Conservation (phyloP, 139 green algal genomes). For the Volvox africanus region DNA sequence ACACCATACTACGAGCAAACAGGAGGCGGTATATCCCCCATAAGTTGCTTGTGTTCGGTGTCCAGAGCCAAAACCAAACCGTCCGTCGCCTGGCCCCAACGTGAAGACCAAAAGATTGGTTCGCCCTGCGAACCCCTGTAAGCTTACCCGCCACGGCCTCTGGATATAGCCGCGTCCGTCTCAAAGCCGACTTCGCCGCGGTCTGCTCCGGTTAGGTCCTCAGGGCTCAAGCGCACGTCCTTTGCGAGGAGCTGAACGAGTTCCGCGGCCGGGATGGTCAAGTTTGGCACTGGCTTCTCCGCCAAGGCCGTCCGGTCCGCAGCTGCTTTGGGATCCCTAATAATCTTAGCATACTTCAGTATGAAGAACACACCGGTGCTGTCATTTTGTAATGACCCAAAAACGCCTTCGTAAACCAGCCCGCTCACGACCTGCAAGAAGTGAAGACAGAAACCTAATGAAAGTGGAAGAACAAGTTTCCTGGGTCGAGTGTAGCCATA, state of each 20-base stretch:
- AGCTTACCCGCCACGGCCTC: slow-evolving; percentile 71
- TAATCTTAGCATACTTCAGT: slow-evolving; percentile 73
- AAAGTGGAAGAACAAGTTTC: too few species aligned
- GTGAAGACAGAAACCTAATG: too few species aligned
- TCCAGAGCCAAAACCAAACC: too few species aligned
- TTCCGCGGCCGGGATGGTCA: slow-evolving; percentile 63
- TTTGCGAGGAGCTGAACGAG: slow-evolving; percentile 71
- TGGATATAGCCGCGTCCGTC: slow-evolving; percentile 84
- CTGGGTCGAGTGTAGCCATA: too few species aligned
- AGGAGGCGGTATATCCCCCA: not conserved
- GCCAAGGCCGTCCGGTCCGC: slow-evolving; percentile 47
- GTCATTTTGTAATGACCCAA: slow-evolving; percentile 63
- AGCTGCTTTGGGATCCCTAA: slow-evolving; percentile 49
- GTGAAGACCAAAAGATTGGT: too few species aligned
- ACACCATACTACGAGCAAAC: not conserved
- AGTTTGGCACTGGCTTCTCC: slow-evolving; percentile 57
- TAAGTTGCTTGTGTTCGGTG: too few species aligned
- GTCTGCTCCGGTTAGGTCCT: slow-evolving; percentile 68
- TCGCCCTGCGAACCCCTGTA: not conserved
- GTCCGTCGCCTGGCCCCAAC: too few species aligned
- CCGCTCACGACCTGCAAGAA: slow-evolving; percentile 68
- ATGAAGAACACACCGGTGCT: slow-evolving; percentile 51
- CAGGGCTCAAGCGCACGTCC: slow-evolving; percentile 75
- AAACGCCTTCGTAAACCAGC: slow-evolving; percentile 79
- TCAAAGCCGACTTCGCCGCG: slow-evolving; percentile 71